These are phyloP conservation scores for Punctularia strigosozonata DNA, from an alignment of 768 basidiomycete species.

Conservation along the genomic window DNA sequence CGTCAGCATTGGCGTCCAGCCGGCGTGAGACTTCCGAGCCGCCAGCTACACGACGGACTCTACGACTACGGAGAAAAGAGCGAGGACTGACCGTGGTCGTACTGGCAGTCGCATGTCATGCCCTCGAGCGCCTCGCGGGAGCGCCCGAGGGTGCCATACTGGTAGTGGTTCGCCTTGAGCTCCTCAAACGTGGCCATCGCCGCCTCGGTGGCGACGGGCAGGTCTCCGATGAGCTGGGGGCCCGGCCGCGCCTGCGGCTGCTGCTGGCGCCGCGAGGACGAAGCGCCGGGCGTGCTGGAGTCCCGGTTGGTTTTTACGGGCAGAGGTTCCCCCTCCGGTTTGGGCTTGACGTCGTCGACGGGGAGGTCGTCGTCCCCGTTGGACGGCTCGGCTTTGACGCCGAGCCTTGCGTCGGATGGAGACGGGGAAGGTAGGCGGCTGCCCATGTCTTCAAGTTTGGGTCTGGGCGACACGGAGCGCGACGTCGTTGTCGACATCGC, in stretches of 20 bases:
- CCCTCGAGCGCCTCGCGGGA: conserved; percentile 84
- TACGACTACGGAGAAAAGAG: too few species aligned
- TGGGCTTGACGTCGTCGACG: too few species aligned
- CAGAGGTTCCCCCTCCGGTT: background rate
- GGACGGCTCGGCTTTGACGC: too few species aligned
- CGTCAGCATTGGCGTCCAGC: too few species aligned
- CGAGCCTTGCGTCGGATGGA: too few species aligned
- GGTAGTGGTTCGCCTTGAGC: conserved; percentile 73
- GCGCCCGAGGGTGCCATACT: conserved; percentile 77
- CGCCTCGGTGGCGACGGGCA: conserved; percentile 64
- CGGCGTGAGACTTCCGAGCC: too few species aligned
- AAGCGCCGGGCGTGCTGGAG: conserved; percentile 18
- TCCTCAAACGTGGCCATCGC: conserved; percentile 65
- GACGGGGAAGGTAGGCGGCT: too few species aligned
- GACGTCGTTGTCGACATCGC: too few species aligned
- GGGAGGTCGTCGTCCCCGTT: too few species aligned
- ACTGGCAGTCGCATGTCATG: conserved; percentile 91
- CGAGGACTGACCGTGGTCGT: conserved; percentile 60
- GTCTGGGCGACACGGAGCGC: too few species aligned
- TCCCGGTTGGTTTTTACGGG: conserved; percentile 4
- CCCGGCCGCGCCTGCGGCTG: conserved; percentile 20
- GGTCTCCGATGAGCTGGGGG: conserved; percentile 68
- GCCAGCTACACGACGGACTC: background rate
- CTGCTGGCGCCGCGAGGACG: conserved; percentile 19
- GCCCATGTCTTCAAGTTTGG: too few species aligned